Conservation (phyloP, 345 rosid genomes). For the Brassica cretica region DNA sequence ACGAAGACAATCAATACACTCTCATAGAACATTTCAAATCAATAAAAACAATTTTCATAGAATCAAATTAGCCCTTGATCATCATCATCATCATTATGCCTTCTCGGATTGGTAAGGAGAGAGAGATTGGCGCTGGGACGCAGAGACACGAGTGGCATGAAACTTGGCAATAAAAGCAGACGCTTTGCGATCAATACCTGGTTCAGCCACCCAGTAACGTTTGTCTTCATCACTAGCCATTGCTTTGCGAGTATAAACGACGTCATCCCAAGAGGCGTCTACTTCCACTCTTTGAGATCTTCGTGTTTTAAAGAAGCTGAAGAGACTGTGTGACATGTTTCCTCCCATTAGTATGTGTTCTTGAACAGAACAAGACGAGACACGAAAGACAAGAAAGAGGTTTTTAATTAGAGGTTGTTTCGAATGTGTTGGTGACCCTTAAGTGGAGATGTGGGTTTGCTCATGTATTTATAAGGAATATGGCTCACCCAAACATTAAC, state of each 20-base stretch:
- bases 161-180: constrained; percentile 51
- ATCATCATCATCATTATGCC: constrained; percentile 28
- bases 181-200: constrained; percentile 58
- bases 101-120: constrained; percentile 33
- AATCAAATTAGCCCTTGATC: constrained; percentile 21
- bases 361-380: constrained; percentile 24
- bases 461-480: constrained; percentile 37
- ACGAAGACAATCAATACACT: constrained; percentile 26
- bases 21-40: not conserved
- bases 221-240: constrained; percentile 55
- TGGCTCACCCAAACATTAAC: constrained; percentile 14
- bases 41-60: constrained; percentile 15
- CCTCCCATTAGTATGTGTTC: constrained; percentile 38
- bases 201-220: constrained; percentile 46
- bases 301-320: constrained; percentile 40
- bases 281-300: constrained; percentile 38
- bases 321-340: constrained; percentile 35
- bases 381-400: constrained; percentile 10
- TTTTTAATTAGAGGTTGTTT: constrained; percentile 7
- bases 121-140: constrained; percentile 38
- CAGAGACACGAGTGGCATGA: constrained; percentile 43
- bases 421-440: constrained; percentile 25
- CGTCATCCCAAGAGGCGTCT: constrained; percentile 33
- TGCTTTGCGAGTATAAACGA: constrained; percentile 37
- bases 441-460: constrained; percentile 12